Evolutionary conservation across 2,329 filamentous ascomycete species (phyloP), one percentile per base, ranked within the genome.

Genomic region (Ophiostoma sp.): DNA sequence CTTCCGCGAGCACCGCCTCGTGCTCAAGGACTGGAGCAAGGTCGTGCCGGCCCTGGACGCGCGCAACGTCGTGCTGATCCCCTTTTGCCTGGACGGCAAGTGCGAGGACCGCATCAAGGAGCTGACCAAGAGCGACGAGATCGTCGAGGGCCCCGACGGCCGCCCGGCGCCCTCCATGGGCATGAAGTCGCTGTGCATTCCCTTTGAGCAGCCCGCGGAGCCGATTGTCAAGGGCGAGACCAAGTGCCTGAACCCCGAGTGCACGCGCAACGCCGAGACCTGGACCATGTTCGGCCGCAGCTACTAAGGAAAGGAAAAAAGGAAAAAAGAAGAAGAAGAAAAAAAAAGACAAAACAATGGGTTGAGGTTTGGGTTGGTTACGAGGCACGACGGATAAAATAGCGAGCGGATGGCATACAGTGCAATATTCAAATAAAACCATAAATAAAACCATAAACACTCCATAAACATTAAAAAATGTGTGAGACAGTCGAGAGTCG

Each of bases 21-120:
- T 90, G 73, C 84, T 98, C 75, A 92, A 87, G 67, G 87, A 94
- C 75, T 99, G 95, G 95, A 89, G 92, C 54, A 90, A 97, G 69
- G 96, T 99, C 70, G 87, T 95, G 65, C 94, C 95, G 8, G 89
- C 92, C 0, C 87, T 99, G 57, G 95, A 99, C 80, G 84, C 86
- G 78, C 96, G 96, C 86, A 97, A 98, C 77, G 89, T 98, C 62
- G 89, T 96, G 62, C 83, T 98, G 72, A 96, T 98, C 74, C 94
- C 94, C 69, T 91, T 93, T 84, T 99, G 96, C 79, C 83, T 94
- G 73, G 90, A 87, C 48, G 81, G 82, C 74, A 88, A 91, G 78
- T 98, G 94, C 77, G 94, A 97, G 81, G 94, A 97, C 76, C 88
- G 92, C 79, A 93, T 98, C 83, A 98, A 98, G 87, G 93, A 96